phyloP scores from a whole-genome alignment of 257 asterid species.

The Ophiorrhiza pumila region DNA sequence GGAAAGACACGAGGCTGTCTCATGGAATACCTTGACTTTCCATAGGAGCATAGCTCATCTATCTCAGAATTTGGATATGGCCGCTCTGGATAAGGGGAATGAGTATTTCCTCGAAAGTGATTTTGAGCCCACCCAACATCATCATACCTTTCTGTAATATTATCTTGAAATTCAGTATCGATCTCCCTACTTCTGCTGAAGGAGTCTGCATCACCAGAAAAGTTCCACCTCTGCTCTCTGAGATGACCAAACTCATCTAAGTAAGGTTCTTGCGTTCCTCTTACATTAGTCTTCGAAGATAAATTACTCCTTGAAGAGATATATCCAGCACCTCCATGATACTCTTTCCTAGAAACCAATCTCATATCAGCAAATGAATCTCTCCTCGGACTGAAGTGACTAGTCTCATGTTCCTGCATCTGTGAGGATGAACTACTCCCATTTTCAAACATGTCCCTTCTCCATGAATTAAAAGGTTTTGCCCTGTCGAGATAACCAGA shows the following conservation, averaged over 20 bases:
- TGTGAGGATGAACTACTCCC: conserved; percentile 40
- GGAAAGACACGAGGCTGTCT: conserved; percentile 93
- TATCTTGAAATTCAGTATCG: conserved; percentile 54
- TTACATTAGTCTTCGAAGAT: conserved; percentile 45
- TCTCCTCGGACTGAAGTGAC: conserved; percentile 56
- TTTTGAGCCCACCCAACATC: conserved; percentile 68
- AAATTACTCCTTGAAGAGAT: too few species aligned
- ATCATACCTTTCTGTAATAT: conserved; percentile 45
- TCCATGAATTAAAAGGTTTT: conserved; percentile 57
- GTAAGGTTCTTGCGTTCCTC: conserved; percentile 47
- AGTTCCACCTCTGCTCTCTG: conserved; percentile 59
- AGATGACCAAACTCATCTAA: conserved; percentile 63
- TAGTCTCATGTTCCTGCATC: conserved; percentile 47
- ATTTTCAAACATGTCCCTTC: conserved; percentile 55
- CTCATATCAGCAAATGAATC: conserved; percentile 57
- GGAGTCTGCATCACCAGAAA: conserved; percentile 54
- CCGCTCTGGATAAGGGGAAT: conserved; percentile 51
- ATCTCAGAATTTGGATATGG: conserved; percentile 56
- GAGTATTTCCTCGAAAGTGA: conserved; percentile 36
- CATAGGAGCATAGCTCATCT: conserved; percentile 58
- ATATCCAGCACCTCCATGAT: conserved; percentile 56
- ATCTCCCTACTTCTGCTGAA: conserved; percentile 54
- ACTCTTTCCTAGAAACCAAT: conserved; percentile 50
- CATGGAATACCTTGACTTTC: conserved; percentile 74
- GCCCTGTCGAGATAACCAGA: conserved; percentile 50